Percentiles rank a stretch among this genome's conserved stretches.
phyloP scores from a whole-genome alignment of 441 rosid genomes.

The Adansonia rubrostipa region DNA sequence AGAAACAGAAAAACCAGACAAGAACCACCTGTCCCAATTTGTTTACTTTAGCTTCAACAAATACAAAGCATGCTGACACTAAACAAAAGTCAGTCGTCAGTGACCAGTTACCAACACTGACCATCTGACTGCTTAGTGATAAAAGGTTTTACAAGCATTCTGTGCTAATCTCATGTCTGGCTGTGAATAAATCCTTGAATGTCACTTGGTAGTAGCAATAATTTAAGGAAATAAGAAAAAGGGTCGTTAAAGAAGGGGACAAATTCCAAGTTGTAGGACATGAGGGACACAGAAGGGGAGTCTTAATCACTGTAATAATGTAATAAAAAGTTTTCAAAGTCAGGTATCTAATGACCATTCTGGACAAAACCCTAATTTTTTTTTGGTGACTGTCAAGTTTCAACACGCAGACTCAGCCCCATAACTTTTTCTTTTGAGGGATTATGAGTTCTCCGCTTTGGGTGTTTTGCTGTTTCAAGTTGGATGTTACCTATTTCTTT shows the following conservation, averaged over 20 bases:
- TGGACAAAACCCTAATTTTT: background rate
- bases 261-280: conserved; percentile 31
- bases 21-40: background rate
- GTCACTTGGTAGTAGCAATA: background rate
- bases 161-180: background rate
- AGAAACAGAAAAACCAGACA: background rate
- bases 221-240: conserved; percentile 30
- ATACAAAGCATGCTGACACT: background rate
- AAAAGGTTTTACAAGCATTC: background rate
- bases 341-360: conserved; percentile 49
- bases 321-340: conserved; percentile 29
- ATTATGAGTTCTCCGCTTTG: background rate
- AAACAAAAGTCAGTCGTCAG: background rate
- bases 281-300: conserved; percentile 24
- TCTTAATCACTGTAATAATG: conserved; percentile 19
- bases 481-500: background rate
- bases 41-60: background rate
- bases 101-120: background rate
- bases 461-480: background rate
- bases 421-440: background rate
- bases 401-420: background rate
- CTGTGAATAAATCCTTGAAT: background rate
- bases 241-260: conserved; percentile 46
- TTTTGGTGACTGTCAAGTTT: background rate
- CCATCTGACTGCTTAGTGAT: background rate